A percentile compares a stretch with the other conserved stretches of the same genome.
phyloP scores from a whole-genome alignment of 2,329 filamentous ascomycete species.

The Nemania diffusa region DNA sequence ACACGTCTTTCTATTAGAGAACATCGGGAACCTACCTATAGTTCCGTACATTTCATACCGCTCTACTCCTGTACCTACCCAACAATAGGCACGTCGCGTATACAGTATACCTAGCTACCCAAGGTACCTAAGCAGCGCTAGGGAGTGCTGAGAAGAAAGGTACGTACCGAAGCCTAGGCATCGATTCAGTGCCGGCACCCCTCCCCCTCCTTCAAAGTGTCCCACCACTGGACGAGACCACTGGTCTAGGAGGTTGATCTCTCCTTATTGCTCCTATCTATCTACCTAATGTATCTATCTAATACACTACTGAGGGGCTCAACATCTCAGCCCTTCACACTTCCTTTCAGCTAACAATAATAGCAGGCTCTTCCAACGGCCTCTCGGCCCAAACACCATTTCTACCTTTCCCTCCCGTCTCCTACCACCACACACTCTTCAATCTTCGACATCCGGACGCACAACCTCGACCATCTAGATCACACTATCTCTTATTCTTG shows the following conservation, averaged over 20 bases:
- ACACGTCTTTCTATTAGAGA: background rate
- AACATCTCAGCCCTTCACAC: slow-evolving; percentile 9
- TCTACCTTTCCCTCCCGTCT: background rate
- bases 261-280: slow-evolving; percentile 7
- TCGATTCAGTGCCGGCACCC: background rate
- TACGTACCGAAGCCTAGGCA: slow-evolving; percentile 25
- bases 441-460: slow-evolving; percentile 7
- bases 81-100: background rate
- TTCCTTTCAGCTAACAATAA: slow-evolving; percentile 18
- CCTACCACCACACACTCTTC: background rate
- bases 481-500: background rate
- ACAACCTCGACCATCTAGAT: slow-evolving; percentile 12
- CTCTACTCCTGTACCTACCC: background rate
- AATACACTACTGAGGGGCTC: slow-evolving; percentile 18
- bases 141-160: slow-evolving; percentile 17
- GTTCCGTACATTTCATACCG: no score
- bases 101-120: background rate
- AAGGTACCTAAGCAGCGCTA: slow-evolving; percentile 2
- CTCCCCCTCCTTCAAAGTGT: slow-evolving; percentile 20
- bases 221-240: slow-evolving; percentile 1
- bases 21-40: background rate
- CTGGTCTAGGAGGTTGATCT: slow-evolving; percentile 3
- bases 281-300: background rate
- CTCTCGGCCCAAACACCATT: slow-evolving; percentile 9
- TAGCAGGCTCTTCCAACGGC: slow-evolving; percentile 11